Base-by-base conservation (phyloP, 2,329 filamentous ascomycete genomes). In the Helotiales sp. region DNA sequence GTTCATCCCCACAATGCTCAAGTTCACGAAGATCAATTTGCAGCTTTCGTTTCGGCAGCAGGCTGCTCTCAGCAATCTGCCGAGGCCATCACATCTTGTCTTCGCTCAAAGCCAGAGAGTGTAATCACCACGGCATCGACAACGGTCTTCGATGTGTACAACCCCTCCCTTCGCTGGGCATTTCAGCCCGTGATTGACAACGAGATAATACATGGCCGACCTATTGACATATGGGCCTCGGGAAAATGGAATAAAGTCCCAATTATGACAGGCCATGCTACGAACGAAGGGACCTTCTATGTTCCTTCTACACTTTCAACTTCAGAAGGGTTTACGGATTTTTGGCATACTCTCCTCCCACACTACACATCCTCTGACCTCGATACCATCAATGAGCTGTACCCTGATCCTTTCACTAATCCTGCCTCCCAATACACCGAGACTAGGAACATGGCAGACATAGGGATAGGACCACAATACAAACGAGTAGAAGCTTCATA, bases 171-270 rank as follows among this genome's bases (percentile, higher is more conserved):
- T 2, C 75, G 76, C 24, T 85, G 82, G 82, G 77, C 88, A 1
- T 90, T 89, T 73, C 87, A 89, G 63, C 87, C 87, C 7, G 82
- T 86, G 34, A 81, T 89, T 58, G 86, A 88, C 66, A 78, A 79
- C 1, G 77, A 80, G 7, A 68, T 85, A 12, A 83, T 90, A 54
- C 77, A 78, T 2, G 75, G 79, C 34, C 74, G 80, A 17, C 86
- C 87, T 4, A 75, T 86, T 12, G 75, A 77, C 19, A 77, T 79
- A 10, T 87, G 83, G 84, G 68, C 74, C 8, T 74, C 77, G 1
- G 74, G 78, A 0, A 70, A 75, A 19, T 81, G 79, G 71, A 76
- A 86, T 63, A 76, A 77, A 62, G 76, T 86, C 8, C 82, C 84
- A 6, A 79, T 90, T 46, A 74, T 90, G 57, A 89, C 86, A 0